phyloP scores from a whole-genome alignment of 73 alveolate genomes.

The Diophrys appendiculata region DNA sequence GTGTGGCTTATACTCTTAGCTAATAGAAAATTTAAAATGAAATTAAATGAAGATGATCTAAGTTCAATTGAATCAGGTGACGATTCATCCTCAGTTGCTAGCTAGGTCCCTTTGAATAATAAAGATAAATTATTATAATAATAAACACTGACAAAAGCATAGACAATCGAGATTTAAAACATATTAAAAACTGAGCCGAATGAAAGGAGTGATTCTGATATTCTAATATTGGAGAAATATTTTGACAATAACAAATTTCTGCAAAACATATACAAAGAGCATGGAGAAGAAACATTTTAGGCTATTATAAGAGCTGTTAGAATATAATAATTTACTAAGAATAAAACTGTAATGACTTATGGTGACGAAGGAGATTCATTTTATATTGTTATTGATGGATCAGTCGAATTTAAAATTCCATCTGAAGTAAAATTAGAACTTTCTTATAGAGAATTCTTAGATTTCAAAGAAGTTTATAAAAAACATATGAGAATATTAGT shows the following conservation, averaged over 20 bases:
- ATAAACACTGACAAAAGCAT: too few relatives aligned
- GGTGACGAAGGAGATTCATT: background rate
- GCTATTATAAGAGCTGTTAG: background rate
- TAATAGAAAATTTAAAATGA: too few relatives aligned
- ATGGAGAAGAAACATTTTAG: background rate
- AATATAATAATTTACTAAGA: too few relatives aligned
- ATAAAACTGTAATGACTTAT: background rate
- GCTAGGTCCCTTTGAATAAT: too few relatives aligned
- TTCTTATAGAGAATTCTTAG: background rate
- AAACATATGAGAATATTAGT: background rate
- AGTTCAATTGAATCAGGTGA: background rate
- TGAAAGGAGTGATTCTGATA: too few relatives aligned
- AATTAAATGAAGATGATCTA: background rate
- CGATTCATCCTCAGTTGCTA: background rate
- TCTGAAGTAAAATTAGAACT: background rate
- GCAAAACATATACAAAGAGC: background rate
- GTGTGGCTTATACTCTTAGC: too few relatives aligned
- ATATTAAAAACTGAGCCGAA: too few relatives aligned
- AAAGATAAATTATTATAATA: too few relatives aligned
- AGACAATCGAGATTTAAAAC: too few relatives aligned
- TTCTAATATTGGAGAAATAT: background rate
- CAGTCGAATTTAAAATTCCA: background rate
- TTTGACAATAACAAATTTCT: background rate
- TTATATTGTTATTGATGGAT: background rate
- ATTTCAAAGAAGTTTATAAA: background rate